Base-by-base conservation (phyloP, 495 filamentous ascomycete genomes). In the Penicillium macrosclerotiorum region DNA sequence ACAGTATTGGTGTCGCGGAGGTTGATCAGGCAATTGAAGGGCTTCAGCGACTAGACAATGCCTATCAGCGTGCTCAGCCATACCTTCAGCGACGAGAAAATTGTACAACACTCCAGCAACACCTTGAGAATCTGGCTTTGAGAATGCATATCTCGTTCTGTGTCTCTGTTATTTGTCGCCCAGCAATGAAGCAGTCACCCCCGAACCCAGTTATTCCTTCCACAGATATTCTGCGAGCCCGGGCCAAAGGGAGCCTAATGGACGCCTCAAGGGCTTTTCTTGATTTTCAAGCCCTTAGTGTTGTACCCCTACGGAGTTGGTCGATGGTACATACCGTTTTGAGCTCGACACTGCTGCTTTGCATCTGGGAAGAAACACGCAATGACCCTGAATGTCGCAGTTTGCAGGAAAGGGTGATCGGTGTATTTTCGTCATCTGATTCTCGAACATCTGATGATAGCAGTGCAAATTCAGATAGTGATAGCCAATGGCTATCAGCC, bases 261-360 rank as follows among this genome's bases (percentile, higher is more conserved):
- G 55, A 63, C 31, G 63, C 67, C 1, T 62, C 64, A 1, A 60
- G 45, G 18, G 57, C 62, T 4, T 71, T 68, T 38, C 48, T 68
- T 0, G 63, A 71, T 16, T 67, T 65, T 19, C 60, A 67, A 22
- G 59, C 60, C 0, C 47, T 69, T 1, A 67, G 64, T 14, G 50
- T 65, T 16, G 60, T 69, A 0, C 67, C 65, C 0, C 25, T 67
- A 8, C 49, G 67, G 0, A 71, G 43, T 22, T 69, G 65, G 63
- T 71, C 65, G 1, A 71, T 71, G 65, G 57, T 69, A 8, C 64
- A 67, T 44, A 65, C 65, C 0, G 67, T 63, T 4, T 37, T 69
- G 0, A 69, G 63, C 32, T 71, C 67, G 0, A 67, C 65, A 0
- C 35, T 71, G 11, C 55, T 71, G 3, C 62, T 71, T 7, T 67